These are phyloP conservation scores for Blastobotrys proliferans DNA, from an alignment of 1,139 yeast genomes.

Conservation along the genomic window DNA sequence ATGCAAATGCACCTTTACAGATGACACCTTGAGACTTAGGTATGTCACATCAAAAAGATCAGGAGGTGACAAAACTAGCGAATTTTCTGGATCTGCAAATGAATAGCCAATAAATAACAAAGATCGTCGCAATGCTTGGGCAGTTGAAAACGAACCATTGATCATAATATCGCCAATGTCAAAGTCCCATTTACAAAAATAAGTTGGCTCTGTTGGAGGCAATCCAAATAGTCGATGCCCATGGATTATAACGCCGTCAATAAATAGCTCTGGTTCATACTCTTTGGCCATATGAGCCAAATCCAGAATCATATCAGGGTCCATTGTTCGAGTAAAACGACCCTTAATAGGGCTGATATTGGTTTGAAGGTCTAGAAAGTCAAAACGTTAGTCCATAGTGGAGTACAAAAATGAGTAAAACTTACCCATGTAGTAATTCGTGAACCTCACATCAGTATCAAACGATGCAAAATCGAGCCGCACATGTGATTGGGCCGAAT, in stretches of 20 bases:
- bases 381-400: not conserved
- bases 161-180: constrained; percentile 56
- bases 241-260: constrained; percentile 66
- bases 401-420: constrained; percentile 40
- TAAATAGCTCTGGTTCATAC: constrained; percentile 42
- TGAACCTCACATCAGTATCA: constrained; percentile 75
- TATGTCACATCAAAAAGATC: constrained; percentile 66
- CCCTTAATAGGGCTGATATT: constrained; percentile 38
- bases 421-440: constrained; percentile 89
- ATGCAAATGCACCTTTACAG: constrained; percentile 32
- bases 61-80: constrained; percentile 54
- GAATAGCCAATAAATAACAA: constrained; percentile 54
- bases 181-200: constrained; percentile 86
- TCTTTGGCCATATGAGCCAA: constrained; percentile 18
- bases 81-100: constrained; percentile 70
- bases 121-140: constrained; percentile 45
- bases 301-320: constrained; percentile 26
- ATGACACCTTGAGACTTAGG: constrained; percentile 38
- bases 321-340: constrained; percentile 19
- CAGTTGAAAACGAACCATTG: constrained; percentile 48
- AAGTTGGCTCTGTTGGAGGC: constrained; percentile 85
- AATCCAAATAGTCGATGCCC: constrained; percentile 91
- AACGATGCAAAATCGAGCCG: constrained; percentile 61
- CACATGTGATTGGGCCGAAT: constrained; percentile 59
- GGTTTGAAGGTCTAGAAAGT: constrained; percentile 33